Evolutionary conservation across 2,329 filamentous ascomycete genomes (phyloP), one percentile per base, ranked within the genome.

Genomic region (Penicillium olsonii): DNA sequence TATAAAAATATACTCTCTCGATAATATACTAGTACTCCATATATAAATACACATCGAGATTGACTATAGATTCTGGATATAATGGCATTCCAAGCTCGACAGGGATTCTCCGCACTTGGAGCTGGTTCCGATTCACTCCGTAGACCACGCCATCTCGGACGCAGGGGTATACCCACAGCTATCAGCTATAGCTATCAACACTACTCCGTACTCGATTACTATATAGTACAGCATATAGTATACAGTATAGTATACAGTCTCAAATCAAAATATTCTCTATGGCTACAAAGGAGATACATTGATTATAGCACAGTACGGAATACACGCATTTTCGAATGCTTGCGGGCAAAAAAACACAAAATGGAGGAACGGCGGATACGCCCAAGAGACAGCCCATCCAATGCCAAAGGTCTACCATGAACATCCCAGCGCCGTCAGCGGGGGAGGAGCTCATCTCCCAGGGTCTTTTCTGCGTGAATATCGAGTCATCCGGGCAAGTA

Each of bases 301-400:
- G 68, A 68, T 69, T 71, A 72, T 72, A 62, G 69, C 69, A 72
- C 69, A 71, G 68, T 71, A 72, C 68, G 63, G 63, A 59, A 66
- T 72, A 72, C 68, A 72, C 58, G 65, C 55, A 63, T 65, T 69
- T 69, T 69, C 48, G 56, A 60, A 61, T 62, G 62, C 58, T 62
- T 57, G 65, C 55, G 29, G 29, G 58, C 61, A 61, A 55, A 62
- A 62, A 49, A 59, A 66, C 57, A 66, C 59, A 56, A 59, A 62
- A 61, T 45, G 48, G 50, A 56, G 50, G 50, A 60, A 60, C 52
- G 52, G 51, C 47, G 45, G 48, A 37, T 53, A 53, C 46, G 18
- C 24, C 39, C 26, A 37, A 50, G 38, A 35, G 15, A 35, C 8
- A 17, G 5, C 17, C 33, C 15, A 35, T 35, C 10, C n/a, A 18